Base-by-base conservation (phyloP, 768 basidiomycete species). In the Leccinellum rugosiceps region DNA sequence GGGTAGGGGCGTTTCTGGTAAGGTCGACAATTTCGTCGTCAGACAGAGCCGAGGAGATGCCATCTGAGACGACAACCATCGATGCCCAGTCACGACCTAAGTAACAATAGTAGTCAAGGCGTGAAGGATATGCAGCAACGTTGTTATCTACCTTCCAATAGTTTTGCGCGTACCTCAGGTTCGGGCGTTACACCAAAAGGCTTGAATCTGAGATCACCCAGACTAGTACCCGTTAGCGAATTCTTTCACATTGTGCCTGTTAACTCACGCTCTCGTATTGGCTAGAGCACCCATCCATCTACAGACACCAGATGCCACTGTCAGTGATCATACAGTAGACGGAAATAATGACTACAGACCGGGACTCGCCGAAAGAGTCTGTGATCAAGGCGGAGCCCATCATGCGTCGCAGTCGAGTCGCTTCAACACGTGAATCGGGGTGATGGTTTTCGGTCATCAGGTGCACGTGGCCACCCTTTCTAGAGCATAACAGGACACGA, bases 11-110 rank as follows among this genome's bases (percentile, higher is more conserved):
- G 46, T 78, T 78, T 50, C 94, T 80, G 6, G 87, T 88, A 45
- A 99, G 84, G 71, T 98, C 97, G 31, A 92, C 85, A 58, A 99
- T 88, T 74, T 99, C 97, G 59, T 92, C 90, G 69, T 98, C 94
- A 1, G 94, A 94, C 44, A 97, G 80, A 47, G 91, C 82, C 34
- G 92, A 92, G 1, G 94, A 91, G 50, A 98, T 82, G 6, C 97
- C 97, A 71, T 99, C 97, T 10, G 94, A 95, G n/a, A 95, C 78
- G 14, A 96, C 78, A 28, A 94, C 81, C 64, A 95, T 79, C 70
- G 88, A 96, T 0, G 94, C 87, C 84, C 92, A 94, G 53, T 92
- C 85, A 9, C 77, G 71, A 52, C 92, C 95, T 94, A 63, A 10
- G n/a, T 10, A 52, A 56, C 26, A 45, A 43, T 49, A 30, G 52